These are phyloP conservation scores for Cucurbita pepo DNA, from an alignment of 306 rosid species.

Conservation along the genomic window DNA sequence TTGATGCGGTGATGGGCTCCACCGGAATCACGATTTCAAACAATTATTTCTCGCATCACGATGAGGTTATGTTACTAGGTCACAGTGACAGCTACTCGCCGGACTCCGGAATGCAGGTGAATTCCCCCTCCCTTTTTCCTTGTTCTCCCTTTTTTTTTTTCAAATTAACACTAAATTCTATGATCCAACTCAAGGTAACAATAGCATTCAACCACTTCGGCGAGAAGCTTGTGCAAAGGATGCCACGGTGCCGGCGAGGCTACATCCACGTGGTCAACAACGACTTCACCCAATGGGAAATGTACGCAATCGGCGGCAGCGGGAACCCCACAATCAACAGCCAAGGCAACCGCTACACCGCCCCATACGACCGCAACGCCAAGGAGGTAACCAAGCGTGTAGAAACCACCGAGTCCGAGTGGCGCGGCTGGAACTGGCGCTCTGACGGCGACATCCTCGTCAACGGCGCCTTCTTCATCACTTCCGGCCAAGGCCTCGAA, in stretches of 20 bases:
- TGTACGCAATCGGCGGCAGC: conserved; percentile 91
- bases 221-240: conserved; percentile 55
- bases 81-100: conserved; percentile 63
- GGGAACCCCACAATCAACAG: conserved; percentile 67
- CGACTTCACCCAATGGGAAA: conserved; percentile 72
- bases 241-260: conserved; percentile 80
- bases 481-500: conserved; percentile 36
- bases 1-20: conserved; percentile 87
- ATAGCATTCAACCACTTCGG: conserved; percentile 92
- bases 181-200: conserved; percentile 35
- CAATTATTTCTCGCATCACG: conserved; percentile 67
- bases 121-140: not conserved
- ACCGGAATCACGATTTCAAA: conserved; percentile 72
- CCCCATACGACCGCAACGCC: conserved; percentile 39
- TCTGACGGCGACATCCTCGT: conserved; percentile 71
- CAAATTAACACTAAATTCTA: not conserved
- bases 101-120: conserved; percentile 52
- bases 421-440: conserved; percentile 78
- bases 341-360: conserved; percentile 65
- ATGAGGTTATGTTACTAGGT: conserved; percentile 77
- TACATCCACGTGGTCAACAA: conserved; percentile 83
- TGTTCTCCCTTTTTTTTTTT: not conserved
- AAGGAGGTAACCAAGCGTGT: conserved; percentile 77
- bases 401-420: conserved; percentile 31
- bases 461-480: conserved; percentile 66